Evolutionary conservation across 2,329 filamentous ascomycete genomes (phyloP).

Genomic region (Fusarium annulatum): DNA sequence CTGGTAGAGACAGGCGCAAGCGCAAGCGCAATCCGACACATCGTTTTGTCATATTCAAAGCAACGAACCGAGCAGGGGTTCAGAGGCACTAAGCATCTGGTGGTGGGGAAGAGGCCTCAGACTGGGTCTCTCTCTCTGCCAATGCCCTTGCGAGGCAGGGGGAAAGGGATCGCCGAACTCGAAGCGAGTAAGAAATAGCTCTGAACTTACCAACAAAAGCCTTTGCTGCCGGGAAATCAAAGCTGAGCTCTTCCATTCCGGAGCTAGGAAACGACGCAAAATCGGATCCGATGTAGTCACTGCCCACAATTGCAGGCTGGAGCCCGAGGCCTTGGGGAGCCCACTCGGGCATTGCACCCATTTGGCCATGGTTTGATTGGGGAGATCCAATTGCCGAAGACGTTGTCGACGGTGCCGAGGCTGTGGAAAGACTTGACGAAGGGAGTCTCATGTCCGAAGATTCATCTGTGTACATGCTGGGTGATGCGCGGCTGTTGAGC

Average conservation of each 20-base stretch:
- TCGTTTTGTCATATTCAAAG: conserved; percentile 17
- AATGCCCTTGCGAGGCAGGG: conserved; percentile 31
- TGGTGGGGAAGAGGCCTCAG: conserved; percentile 40
- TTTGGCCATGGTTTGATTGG: conserved; percentile 68
- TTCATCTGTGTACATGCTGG: conserved; percentile 62
- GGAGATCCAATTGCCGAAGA: conserved; percentile 77
- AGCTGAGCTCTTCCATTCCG: conserved; percentile 63
- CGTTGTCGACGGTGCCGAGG: conserved; percentile 70
- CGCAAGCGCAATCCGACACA: conserved; percentile 23
- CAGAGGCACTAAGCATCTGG: conserved; percentile 27
- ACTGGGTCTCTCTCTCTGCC: conserved; percentile 29
- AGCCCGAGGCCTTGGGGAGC: conserved; percentile 65
- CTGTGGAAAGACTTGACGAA: conserved; percentile 69
- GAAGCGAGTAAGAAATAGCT: conserved; percentile 35
- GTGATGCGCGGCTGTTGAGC: conserved; percentile 60
- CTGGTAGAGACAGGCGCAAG: conserved; percentile 26
- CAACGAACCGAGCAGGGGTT: conserved; percentile 28
- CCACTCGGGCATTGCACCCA: conserved; percentile 70
- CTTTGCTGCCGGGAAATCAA: conserved; percentile 62
- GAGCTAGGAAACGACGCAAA: conserved; percentile 64
- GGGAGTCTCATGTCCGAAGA: conserved; percentile 59
- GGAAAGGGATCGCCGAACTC: conserved; percentile 29
- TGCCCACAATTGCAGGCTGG: conserved; percentile 71
- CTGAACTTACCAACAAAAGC: conserved; percentile 67
- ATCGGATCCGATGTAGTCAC: conserved; percentile 64